These are phyloP conservation scores for Alternaria infectoria DNA, from an alignment of 2,329 filamentous ascomycete species.

Conservation along the genomic window DNA sequence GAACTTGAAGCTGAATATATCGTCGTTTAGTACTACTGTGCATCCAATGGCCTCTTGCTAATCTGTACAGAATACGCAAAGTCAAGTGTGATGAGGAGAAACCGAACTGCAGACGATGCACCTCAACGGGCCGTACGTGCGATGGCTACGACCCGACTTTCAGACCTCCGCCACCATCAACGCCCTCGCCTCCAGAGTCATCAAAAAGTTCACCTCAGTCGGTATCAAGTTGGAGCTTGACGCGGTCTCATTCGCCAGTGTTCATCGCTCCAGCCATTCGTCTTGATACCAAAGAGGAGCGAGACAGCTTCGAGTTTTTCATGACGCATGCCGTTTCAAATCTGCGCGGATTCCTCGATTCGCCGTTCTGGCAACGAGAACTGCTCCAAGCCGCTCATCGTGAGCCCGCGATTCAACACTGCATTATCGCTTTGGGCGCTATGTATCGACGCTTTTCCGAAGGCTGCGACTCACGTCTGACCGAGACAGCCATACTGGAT, in stretches of 20 bases:
- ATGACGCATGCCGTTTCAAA: conserved; percentile 31
- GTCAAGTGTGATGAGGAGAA: conserved; percentile 46
- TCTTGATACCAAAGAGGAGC: conserved; percentile 30
- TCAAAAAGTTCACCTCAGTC: background rate
- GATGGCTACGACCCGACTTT: conserved; percentile 36
- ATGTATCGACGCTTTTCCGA: conserved; percentile 42
- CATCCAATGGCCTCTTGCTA: background rate
- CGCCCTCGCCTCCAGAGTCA: conserved; percentile 1
- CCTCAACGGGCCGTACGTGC: conserved; percentile 41
- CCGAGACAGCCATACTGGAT: conserved; percentile 29
- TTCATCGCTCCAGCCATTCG: conserved; percentile 23
- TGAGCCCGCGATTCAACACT: conserved; percentile 39
- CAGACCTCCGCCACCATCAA: conserved; percentile 1
- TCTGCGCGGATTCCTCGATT: conserved; percentile 38
- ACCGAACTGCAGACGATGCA: conserved; percentile 38
- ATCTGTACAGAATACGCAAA: conserved; percentile 33
- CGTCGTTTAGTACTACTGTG: background rate
- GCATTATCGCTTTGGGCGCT: conserved; percentile 38
- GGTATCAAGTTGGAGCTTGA: background rate
- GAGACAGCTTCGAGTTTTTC: conserved; percentile 41
- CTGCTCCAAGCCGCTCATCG: conserved; percentile 41
- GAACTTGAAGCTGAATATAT: background rate
- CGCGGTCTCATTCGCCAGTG: conserved; percentile 11
- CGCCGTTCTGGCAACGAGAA: conserved; percentile 40
- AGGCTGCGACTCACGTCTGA: conserved; percentile 23